Evolutionary conservation across 2,329 filamentous ascomycete species (phyloP), one percentile per base, ranked within the genome.

Genomic region (Penicillium crustosum): DNA sequence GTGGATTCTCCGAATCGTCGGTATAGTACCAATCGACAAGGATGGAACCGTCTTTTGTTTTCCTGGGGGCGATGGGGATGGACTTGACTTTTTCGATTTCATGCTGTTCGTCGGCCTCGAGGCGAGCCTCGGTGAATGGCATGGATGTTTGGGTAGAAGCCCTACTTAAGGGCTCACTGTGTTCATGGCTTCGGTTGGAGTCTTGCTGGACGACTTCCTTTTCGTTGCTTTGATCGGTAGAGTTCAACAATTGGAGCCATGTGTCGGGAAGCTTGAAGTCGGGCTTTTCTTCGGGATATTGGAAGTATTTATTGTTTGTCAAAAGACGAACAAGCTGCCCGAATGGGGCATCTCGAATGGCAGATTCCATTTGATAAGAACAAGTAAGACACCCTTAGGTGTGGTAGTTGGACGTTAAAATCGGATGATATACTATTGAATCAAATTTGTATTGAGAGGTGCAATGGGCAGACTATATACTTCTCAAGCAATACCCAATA

Each of bases 291-390:
- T 82, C 80, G 31, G 75, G 73, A 58, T 80, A 82, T 56, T 75
- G 65, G 31, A 82, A 72, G 36, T 76, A 67, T 53, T 75, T 75
- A 45, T 77, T 77, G 1, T 71, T 61, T 4, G 78, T 77, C 17
- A 78, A 53, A 36, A 73, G 75, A 19, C 80, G 75, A n/a, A 81
- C 59, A 17, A 78, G 23, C 64, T 81, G 79, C 53, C 79, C 79
- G 48, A 81, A 74, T 12, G 78, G 72, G 29, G 79, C 75, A 55
- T 81, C 79, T 41, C 79, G 72, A 51, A 67, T 52, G 25, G 79
- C 55, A 44, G 64, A 55, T 17, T 61, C 57, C 63, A 68, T 68
- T 41, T 7, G 21, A 15, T 39, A 42, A 17, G 5, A 4, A 35
- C 17, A 29, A 29, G n/a, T 19, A 12, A n/a, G 12, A n/a, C 15